phyloP scores from a whole-genome alignment of 176 grass and related monocot species.

The Musa schizocarpa region DNA sequence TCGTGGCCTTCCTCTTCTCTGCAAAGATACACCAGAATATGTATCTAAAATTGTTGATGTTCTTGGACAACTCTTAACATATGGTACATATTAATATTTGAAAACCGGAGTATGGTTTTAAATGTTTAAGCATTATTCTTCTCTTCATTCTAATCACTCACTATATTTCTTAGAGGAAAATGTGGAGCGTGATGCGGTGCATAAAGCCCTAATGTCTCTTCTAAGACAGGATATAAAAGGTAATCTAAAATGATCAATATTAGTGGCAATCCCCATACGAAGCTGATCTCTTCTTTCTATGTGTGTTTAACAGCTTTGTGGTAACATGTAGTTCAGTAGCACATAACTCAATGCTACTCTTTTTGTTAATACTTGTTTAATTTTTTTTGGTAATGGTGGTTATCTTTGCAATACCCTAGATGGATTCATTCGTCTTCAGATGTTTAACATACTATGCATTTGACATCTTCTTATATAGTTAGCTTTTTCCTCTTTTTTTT shows the following conservation, averaged over 20 bases:
- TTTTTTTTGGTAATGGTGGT: not conserved
- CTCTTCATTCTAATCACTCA: constrained; percentile 12
- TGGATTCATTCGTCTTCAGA: no score
- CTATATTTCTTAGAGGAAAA: constrained; percentile 66
- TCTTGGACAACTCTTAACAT: constrained; percentile 79
- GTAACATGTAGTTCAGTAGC: not conserved
- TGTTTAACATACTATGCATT: no score
- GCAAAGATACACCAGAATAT: constrained; percentile 74
- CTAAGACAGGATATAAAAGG: constrained; percentile 96
- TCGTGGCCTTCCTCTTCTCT: constrained; percentile 90
- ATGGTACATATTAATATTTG: constrained; percentile 47
- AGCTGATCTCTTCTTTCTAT: not conserved
- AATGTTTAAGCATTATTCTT: constrained; percentile 18
- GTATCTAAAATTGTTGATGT: constrained; percentile 94
- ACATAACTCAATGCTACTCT: not conserved
- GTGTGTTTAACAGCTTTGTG: not conserved
- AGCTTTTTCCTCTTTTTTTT: no score
- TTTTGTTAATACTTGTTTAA: not conserved
- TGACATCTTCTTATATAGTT: no score
- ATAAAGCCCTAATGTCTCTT: constrained; percentile 92
- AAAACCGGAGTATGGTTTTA: not conserved
- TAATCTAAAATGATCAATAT: constrained; percentile 15
- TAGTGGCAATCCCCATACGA: not conserved
- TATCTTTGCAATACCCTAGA: no score
- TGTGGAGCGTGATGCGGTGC: constrained; percentile 97